These are phyloP conservation scores for Aspergillus ochraceus DNA, from an alignment of 2,329 filamentous ascomycete species.

Conservation along the genomic window DNA sequence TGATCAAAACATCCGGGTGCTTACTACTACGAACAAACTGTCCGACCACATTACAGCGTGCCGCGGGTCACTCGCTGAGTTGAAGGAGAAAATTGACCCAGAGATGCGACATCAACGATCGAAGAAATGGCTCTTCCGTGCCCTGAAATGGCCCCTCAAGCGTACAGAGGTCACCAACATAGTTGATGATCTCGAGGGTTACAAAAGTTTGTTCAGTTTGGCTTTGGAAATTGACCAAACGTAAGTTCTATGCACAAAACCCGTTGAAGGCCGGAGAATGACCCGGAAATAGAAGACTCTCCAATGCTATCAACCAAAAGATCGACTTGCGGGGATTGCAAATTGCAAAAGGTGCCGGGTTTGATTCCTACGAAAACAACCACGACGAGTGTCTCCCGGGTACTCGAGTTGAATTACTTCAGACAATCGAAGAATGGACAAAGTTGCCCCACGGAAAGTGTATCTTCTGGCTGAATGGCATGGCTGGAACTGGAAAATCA, in stretches of 20 bases:
- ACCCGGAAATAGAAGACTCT: slow-evolving; percentile 1
- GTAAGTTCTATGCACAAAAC: slow-evolving; percentile 17
- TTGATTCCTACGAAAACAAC: slow-evolving; percentile 16
- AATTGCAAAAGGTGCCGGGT: slow-evolving; percentile 12
- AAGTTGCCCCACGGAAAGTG: slow-evolving; percentile 14
- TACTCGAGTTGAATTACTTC: slow-evolving; percentile 22
- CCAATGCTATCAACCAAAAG: slow-evolving; percentile 10
- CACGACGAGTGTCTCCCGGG: slow-evolving; percentile 21
- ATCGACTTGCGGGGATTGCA: slow-evolving; percentile 15
- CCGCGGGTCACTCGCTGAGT: neutral
- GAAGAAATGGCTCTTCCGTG: slow-evolving; percentile 24
- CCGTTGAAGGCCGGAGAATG: neutral
- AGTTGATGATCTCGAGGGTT: slow-evolving; percentile 21
- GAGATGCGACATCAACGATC: slow-evolving; percentile 13
- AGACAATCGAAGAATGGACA: slow-evolving; percentile 23
- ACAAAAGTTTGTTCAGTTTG: slow-evolving; percentile 25
- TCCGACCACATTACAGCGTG: neutral
- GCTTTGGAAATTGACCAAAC: slow-evolving; percentile 29
- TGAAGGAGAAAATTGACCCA: slow-evolving; percentile 17
- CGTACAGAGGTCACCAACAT: slow-evolving; percentile 23
- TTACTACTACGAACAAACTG: slow-evolving; percentile 4
- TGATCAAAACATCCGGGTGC: slow-evolving; percentile 1
- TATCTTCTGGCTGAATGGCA: slow-evolving; percentile 37
- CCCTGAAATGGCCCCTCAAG: slow-evolving; percentile 33
- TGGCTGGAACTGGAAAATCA: slow-evolving; percentile 32